Conservation (phyloP, 2,329 filamentous ascomycete genomes). For the Cadophora luteo-olivacea region DNA sequence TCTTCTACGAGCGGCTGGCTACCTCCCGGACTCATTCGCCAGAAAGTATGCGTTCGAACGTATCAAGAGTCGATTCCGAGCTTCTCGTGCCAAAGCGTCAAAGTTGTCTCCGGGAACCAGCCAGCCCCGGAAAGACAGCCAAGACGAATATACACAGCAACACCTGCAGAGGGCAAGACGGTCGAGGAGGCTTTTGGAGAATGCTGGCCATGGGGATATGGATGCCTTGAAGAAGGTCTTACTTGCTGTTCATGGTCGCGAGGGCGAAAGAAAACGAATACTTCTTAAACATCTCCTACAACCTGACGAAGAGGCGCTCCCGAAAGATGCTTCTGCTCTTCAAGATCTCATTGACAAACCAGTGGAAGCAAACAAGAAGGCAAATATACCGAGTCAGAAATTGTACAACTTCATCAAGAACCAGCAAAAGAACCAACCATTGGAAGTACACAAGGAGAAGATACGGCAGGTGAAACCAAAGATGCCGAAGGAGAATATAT, state of each 20-base stretch:
- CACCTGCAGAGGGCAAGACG: constrained; percentile 48
- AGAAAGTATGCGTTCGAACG: constrained; percentile 51
- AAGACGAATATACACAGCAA: constrained; percentile 34
- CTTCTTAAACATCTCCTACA: constrained; percentile 52
- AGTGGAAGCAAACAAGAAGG: background rate
- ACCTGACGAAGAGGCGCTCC: constrained; percentile 43
- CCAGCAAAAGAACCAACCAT: constrained; percentile 33
- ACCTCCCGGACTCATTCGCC: constrained; percentile 59
- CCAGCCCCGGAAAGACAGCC: background rate
- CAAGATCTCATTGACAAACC: constrained; percentile 41
- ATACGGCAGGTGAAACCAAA: constrained; percentile 41
- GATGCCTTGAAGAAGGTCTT: constrained; percentile 56
- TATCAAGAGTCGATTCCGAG: constrained; percentile 54
- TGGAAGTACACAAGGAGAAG: constrained; percentile 22
- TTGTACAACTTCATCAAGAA: constrained; percentile 37
- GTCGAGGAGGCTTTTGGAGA: constrained; percentile 56
- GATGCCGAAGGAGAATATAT: constrained; percentile 55
- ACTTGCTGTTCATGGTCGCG: constrained; percentile 57
- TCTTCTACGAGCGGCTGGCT: constrained; percentile 65
- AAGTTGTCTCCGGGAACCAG: background rate
- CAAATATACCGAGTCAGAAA: constrained; percentile 27
- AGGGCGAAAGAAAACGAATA: constrained; percentile 57
- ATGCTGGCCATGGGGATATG: constrained; percentile 59
- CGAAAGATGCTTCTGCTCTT: constrained; percentile 51
- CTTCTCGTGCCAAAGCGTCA: constrained; percentile 6